Percentiles rank a stretch among this genome's conserved stretches.
phyloP scores from a whole-genome alignment of 768 basidiomycete genomes.

The Termitomyces sp. region DNA sequence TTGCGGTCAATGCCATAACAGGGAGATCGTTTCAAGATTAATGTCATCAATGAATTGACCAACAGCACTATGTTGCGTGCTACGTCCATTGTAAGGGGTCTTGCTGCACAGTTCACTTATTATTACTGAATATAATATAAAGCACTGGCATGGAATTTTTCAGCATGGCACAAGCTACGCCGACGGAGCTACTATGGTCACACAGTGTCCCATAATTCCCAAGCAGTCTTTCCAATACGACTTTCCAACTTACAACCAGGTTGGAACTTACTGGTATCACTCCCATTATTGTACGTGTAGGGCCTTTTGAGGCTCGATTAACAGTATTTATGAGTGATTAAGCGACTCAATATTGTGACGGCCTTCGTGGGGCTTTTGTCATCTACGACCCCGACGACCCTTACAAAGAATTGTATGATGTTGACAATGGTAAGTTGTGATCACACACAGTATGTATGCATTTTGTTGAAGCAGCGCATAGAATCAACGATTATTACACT shows the following conservation, averaged over 20 bases:
- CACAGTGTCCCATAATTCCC: slow-evolving; percentile 5
- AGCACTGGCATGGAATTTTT: slow-evolving; percentile 7
- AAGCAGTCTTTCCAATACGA: slow-evolving; percentile 2
- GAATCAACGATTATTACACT: slow-evolving; percentile 6
- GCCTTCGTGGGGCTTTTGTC: slow-evolving; percentile 5
- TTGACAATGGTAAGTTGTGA: neutral
- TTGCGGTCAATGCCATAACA: neutral
- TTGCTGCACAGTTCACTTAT: neutral
- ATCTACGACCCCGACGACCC: slow-evolving; percentile 5
- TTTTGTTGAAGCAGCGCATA: neutral
- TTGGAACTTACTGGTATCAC: slow-evolving; percentile 6
- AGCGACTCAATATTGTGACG: slow-evolving; percentile 6
- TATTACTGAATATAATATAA: neutral
- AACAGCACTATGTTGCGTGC: slow-evolving; percentile 1
- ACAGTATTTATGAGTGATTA: neutral
- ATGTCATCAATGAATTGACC: slow-evolving; percentile 2
- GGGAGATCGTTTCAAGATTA: slow-evolving; percentile 7
- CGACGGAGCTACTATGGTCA: slow-evolving; percentile 1
- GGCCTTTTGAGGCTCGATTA: neutral
- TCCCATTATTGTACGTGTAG: slow-evolving; percentile 2
- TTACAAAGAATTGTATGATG: neutral
- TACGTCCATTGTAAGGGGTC: neutral
- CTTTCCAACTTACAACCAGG: neutral
- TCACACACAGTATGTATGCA: neutral
- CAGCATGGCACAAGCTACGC: slow-evolving; percentile 3